phyloP scores from a whole-genome alignment of 2,329 filamentous ascomycete genomes.

The Alternaria consortialis region DNA sequence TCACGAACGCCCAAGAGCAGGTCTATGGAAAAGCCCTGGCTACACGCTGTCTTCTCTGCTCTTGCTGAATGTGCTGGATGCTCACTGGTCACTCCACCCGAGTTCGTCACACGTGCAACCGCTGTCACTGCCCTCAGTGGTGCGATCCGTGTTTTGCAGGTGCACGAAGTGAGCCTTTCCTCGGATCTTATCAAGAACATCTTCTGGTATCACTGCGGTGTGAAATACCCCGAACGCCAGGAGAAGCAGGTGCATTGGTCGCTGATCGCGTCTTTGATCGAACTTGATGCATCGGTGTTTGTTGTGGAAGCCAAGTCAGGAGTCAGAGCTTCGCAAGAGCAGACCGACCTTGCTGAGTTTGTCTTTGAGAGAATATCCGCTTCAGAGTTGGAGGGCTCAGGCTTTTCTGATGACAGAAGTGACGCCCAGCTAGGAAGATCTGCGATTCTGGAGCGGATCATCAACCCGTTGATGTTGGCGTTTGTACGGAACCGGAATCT shows the following conservation, averaged over 20 bases:
- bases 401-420: constrained; percentile 10
- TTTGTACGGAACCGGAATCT: constrained; percentile 48
- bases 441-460: constrained; percentile 26
- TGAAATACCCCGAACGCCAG: constrained; percentile 33
- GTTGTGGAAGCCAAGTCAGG: constrained; percentile 32
- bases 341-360: constrained; percentile 37
- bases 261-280: constrained; percentile 44
- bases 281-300: constrained; percentile 47
- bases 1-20: constrained; percentile 53
- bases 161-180: constrained; percentile 38
- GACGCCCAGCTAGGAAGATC: not conserved
- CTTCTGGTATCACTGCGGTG: constrained; percentile 49
- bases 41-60: constrained; percentile 52
- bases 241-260: constrained; percentile 39
- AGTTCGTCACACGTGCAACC: constrained; percentile 27
- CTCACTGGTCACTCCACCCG: constrained; percentile 34
- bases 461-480: constrained; percentile 45
- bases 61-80: constrained; percentile 49
- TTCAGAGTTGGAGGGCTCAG: constrained; percentile 21
- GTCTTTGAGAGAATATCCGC: constrained; percentile 44
- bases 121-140: constrained; percentile 37
- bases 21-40: constrained; percentile 55
- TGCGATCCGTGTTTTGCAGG: constrained; percentile 36
- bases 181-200: constrained; percentile 39
- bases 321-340: constrained; percentile 17